Evolutionary conservation across 345 rosid genomes (phyloP).

Genomic region (Nasturtium officinale): DNA sequence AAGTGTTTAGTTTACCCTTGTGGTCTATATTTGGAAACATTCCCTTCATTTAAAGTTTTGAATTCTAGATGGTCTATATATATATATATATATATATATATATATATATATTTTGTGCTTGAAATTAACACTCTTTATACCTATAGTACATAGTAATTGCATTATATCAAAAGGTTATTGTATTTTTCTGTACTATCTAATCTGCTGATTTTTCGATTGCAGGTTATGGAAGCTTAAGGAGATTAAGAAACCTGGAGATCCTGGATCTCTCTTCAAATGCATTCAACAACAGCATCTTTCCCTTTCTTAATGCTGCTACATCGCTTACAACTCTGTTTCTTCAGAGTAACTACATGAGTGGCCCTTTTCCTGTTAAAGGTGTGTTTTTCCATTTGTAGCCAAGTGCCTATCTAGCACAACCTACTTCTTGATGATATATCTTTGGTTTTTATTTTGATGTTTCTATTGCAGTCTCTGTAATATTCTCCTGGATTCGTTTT

Average conservation of each 20-base stretch:
- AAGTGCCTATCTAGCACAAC: too few relatives aligned
- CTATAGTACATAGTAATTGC: neutral
- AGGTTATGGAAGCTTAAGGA: neutral
- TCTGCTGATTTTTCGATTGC: neutral
- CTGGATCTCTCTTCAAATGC: neutral
- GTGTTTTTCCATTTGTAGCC: neutral
- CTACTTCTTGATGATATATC: neutral
- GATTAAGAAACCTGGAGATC: neutral
- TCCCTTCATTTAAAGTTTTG: too few relatives aligned
- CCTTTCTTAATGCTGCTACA: neutral
- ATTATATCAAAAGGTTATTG: neutral
- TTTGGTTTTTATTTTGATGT: too few relatives aligned
- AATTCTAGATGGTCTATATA: too few relatives aligned
- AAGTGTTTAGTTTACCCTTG: too few relatives aligned
- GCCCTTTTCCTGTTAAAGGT: neutral
- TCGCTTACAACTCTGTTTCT: neutral
- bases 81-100: too few relatives aligned
- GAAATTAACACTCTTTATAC: too few relatives aligned
- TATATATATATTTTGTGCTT: too few relatives aligned
- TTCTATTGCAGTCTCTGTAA: too few relatives aligned
- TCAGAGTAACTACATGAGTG: rapidly evolving
- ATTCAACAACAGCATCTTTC: neutral
- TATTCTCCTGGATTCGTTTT: neutral
- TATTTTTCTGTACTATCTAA: neutral
- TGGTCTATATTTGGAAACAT: too few relatives aligned